A percentile compares a stretch with the other conserved stretches of the same genome.
These are phyloP conservation scores for Fusarium domesticum DNA, from an alignment of 2,329 filamentous ascomycete genomes.

Conservation along the genomic window DNA sequence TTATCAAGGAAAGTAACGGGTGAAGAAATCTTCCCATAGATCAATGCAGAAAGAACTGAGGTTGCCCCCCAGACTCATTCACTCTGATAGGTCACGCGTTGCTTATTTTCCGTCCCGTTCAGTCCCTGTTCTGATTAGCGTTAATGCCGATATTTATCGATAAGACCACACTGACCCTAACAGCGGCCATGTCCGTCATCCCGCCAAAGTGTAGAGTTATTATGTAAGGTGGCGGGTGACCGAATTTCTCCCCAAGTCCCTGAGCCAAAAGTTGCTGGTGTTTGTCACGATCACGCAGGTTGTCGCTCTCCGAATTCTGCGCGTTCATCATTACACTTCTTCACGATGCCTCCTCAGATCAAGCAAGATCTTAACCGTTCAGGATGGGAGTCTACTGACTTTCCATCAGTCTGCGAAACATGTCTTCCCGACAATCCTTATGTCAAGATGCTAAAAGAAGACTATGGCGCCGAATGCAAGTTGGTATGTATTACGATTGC, in stretches of 20 bases:
- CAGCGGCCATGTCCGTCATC: slow-evolving; percentile 15
- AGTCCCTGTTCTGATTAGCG: background rate
- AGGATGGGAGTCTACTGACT: slow-evolving; percentile 92
- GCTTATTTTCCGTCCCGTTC: background rate
- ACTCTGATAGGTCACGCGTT: background rate
- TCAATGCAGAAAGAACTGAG: too few species aligned
- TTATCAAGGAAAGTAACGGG: too few species aligned
- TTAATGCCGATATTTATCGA: slow-evolving; percentile 24
- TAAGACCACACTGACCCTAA: slow-evolving; percentile 21
- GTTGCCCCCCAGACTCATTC: too few species aligned
- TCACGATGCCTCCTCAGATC: slow-evolving; percentile 78
- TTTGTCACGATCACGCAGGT: slow-evolving; percentile 16
- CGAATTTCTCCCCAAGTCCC: slow-evolving; percentile 23
- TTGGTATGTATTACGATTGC: slow-evolving; percentile 39
- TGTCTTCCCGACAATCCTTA: slow-evolving; percentile 96
- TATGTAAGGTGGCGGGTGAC: slow-evolving; percentile 29
- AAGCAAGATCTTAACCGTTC: slow-evolving; percentile 94
- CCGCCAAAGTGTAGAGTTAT: slow-evolving; percentile 8
- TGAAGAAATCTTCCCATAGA: too few species aligned
- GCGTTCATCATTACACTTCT: slow-evolving; percentile 20
- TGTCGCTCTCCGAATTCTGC: slow-evolving; percentile 7
- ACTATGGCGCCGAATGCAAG: slow-evolving; percentile 85
- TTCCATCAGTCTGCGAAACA: slow-evolving; percentile 84
- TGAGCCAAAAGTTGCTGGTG: too few species aligned
- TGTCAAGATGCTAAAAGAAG: slow-evolving; percentile 98